phyloP scores from a whole-genome alignment of 78 protist genomes.

The Corallochytrium limacisporum region DNA sequence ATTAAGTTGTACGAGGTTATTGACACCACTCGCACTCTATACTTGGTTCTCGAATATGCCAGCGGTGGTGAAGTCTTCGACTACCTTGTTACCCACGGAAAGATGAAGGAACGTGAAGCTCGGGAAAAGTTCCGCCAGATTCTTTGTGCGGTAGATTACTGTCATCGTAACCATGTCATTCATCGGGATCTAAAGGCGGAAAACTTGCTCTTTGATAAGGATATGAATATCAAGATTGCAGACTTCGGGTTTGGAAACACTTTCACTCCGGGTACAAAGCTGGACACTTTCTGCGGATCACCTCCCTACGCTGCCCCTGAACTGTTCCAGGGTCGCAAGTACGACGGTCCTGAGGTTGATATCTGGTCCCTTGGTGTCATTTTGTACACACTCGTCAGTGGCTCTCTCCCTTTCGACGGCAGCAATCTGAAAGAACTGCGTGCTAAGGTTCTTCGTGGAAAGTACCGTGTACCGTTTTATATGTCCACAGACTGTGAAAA shows the following conservation, averaged over 20 bases:
- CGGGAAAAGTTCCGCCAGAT: conserved; percentile 27
- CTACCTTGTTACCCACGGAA: conserved; percentile 31
- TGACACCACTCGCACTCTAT: conserved; percentile 55
- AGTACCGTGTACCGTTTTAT: conserved; percentile 34
- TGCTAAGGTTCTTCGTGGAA: conserved; percentile 66
- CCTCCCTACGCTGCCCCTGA: conserved; percentile 71
- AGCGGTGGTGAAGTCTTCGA: conserved; percentile 59
- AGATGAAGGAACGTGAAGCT: conserved; percentile 33
- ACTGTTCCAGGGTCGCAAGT: conserved; percentile 35
- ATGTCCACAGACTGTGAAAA: conserved; percentile 29
- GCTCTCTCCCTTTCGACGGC: conserved; percentile 96
- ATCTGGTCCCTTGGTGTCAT: conserved; percentile 85
- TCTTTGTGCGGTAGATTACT: conserved; percentile 48
- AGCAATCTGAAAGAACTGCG: conserved; percentile 75
- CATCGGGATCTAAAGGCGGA: conserved; percentile 62
- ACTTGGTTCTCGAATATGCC: conserved; percentile 43
- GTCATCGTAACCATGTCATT: conserved; percentile 24
- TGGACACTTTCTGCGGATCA: conserved; percentile 69
- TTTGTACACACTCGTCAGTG: conserved; percentile 80
- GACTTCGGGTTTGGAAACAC: conserved; percentile 75
- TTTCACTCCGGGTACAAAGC: conserved; percentile 34
- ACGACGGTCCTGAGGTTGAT: conserved; percentile 74
- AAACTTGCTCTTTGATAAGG: conserved; percentile 65
- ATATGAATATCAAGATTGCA: conserved; percentile 67
- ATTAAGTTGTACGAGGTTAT: conserved; percentile 61